Evolutionary conservation across 208 protist genomes (phyloP).

Genomic region (Leishmania amazonensis): DNA sequence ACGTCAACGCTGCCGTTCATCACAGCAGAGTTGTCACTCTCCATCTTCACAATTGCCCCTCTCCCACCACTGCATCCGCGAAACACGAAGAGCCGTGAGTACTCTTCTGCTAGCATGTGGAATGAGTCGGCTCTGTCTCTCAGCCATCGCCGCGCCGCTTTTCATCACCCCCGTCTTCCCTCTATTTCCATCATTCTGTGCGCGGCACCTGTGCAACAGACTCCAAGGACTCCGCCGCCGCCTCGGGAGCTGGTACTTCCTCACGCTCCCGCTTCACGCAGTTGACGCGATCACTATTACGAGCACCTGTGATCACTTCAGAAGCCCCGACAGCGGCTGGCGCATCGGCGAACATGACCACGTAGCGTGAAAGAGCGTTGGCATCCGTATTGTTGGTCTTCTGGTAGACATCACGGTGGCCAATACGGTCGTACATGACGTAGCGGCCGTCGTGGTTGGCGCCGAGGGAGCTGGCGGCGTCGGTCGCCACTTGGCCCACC

Average conservation of each 20-base stretch:
- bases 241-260: conserved; percentile 7
- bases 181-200: background rate
- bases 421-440: conserved; percentile 70
- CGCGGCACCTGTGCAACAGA: conserved; percentile 10
- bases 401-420: conserved; percentile 55
- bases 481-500: conserved; percentile 13
- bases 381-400: conserved; percentile 62
- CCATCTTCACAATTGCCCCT: background rate
- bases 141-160: background rate
- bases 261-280: conserved; percentile 31
- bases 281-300: background rate
- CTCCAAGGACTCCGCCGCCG: background rate
- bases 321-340: conserved; percentile 1
- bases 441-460: conserved; percentile 56
- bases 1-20: background rate
- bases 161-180: background rate
- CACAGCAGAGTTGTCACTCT: background rate
- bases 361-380: conserved; percentile 58
- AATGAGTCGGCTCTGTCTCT: background rate
- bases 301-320: background rate
- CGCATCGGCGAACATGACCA: conserved; percentile 56
- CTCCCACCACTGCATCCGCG: background rate
- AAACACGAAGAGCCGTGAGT: background rate
- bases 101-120: background rate
- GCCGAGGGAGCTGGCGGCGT: conserved; percentile 27